Evolutionary conservation across 2,329 filamentous ascomycete species (phyloP).

Genomic region (Clarireedia homoeocarpa): DNA sequence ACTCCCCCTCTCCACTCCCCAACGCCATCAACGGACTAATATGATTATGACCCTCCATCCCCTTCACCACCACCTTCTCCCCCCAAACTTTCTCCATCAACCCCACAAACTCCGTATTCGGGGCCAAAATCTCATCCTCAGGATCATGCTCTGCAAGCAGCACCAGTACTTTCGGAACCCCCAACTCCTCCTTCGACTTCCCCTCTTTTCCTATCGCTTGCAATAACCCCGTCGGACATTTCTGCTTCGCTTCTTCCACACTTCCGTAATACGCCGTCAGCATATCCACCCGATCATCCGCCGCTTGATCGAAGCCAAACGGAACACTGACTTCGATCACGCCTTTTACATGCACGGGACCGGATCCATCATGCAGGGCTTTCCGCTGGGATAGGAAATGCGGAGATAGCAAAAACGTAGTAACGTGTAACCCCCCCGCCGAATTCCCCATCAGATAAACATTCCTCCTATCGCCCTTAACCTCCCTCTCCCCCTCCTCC

Average conservation of each 20-base stretch:
- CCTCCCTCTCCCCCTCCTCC: slow-evolving; percentile 19
- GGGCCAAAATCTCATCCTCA: slow-evolving; percentile 23
- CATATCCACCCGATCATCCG: slow-evolving; percentile 9
- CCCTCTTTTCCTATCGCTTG: slow-evolving; percentile 14
- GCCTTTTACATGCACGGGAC: slow-evolving; percentile 17
- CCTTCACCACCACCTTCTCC: slow-evolving; percentile 14
- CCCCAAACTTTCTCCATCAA: slow-evolving; percentile 22
- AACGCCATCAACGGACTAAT: slow-evolving; percentile 23
- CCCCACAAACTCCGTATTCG: slow-evolving; percentile 22
- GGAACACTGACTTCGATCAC: slow-evolving; percentile 20
- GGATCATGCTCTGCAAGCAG: slow-evolving; percentile 25
- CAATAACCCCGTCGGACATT: slow-evolving; percentile 19
- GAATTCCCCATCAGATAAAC: slow-evolving; percentile 27
- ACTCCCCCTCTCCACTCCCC: slow-evolving; percentile 24
- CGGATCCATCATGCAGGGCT: neutral
- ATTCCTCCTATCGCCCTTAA: slow-evolving; percentile 12
- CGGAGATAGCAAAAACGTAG: slow-evolving; percentile 23
- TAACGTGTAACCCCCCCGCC: slow-evolving; percentile 26
- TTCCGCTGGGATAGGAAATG: slow-evolving; percentile 19
- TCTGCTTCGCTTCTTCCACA: slow-evolving; percentile 5
- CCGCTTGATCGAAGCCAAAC: slow-evolving; percentile 16
- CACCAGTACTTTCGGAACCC: slow-evolving; percentile 18
- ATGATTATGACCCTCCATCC: slow-evolving; percentile 27
- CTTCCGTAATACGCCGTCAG: slow-evolving; percentile 20
- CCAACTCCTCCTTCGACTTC: slow-evolving; percentile 16